Percentiles rank a stretch among this genome's conserved stretches.
Evolutionary conservation across 345 rosid species (phyloP).

Genomic region (Adansonia digitata): DNA sequence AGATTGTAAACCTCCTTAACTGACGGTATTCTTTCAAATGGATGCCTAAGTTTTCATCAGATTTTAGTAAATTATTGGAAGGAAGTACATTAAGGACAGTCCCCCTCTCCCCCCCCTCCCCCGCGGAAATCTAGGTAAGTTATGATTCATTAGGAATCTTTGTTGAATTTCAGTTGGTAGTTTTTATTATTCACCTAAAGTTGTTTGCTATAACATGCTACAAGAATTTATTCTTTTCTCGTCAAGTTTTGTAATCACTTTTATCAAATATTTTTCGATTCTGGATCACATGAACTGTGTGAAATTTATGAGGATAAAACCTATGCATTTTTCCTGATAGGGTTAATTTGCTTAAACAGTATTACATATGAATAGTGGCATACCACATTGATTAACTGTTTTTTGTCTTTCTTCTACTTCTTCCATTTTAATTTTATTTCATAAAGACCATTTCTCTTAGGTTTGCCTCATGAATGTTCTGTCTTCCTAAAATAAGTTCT

Average conservation of each 20-base stretch:
- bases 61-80: neutral
- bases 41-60: neutral
- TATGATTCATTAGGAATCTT: neutral
- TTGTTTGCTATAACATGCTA: neutral
- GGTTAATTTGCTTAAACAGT: neutral
- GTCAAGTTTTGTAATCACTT: neutral
- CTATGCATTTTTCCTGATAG: neutral
- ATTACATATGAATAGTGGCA: neutral
- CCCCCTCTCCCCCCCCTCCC: no score
- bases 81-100: no score
- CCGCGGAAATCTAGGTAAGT: neutral
- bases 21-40: neutral
- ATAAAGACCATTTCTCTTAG: neutral
- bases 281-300: neutral
- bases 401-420: neutral
- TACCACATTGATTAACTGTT: neutral
- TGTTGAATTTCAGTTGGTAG: neutral
- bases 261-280: neutral
- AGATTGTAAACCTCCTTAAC: neutral
- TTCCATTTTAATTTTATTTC: neutral
- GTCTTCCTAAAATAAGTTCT: neutral
- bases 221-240: neutral
- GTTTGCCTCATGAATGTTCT: neutral
- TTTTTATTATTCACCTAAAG: neutral
- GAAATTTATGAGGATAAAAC: neutral